Evolutionary conservation across 352 stramenopile species (phyloP), one percentile per base, ranked within the genome.

Genomic region (Phytophthora ohioensis): DNA sequence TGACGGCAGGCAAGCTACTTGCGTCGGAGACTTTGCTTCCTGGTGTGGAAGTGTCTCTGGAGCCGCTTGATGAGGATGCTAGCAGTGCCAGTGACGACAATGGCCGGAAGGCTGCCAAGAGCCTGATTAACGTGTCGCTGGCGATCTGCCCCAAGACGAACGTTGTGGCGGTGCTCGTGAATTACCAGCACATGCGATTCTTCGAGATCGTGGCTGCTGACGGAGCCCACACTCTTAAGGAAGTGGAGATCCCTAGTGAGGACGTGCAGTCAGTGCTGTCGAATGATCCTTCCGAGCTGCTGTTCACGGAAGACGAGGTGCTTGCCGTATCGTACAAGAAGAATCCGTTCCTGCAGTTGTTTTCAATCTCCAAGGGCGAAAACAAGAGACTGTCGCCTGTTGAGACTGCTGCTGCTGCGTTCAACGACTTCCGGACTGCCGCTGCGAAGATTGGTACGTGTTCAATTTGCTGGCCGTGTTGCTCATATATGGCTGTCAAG

Each of bases 321-420:
- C 69, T 94, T 7, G 71, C 71, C 4, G 63, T 93, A n/a, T 84
- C 80, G 41, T 91, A 88, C 76, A 84, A 84, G 61, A 75, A 85
- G 48, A 73, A 67, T 12, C 87, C 87, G 30, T 95, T 90, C 59
- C 55, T 92, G 52, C 64, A 82, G 45, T 56, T 92, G 32, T 92
- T 88, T 61, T 71, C 74, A 7, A 55, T 93, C 7, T 69, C 46
- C 21, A 70, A 73, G 52, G 62, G 64, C 10, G 75, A 75, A 12
- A 66, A 32, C 15, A 73, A 68, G 39, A 61, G 51, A 12, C 39
- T 85, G 39, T 53, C 39, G n/a, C 55, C 32, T 41, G 38, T 71
- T 51, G 51, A 69, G 13, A 61, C 62, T 21, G 69, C 67, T 6
- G 51, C 71, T 48, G 57, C 57, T 21, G 64, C 67, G 12, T 81